Conservation (phyloP, 768 basidiomycete species). For the button mushroom (Agaricus bisporus) region DNA sequence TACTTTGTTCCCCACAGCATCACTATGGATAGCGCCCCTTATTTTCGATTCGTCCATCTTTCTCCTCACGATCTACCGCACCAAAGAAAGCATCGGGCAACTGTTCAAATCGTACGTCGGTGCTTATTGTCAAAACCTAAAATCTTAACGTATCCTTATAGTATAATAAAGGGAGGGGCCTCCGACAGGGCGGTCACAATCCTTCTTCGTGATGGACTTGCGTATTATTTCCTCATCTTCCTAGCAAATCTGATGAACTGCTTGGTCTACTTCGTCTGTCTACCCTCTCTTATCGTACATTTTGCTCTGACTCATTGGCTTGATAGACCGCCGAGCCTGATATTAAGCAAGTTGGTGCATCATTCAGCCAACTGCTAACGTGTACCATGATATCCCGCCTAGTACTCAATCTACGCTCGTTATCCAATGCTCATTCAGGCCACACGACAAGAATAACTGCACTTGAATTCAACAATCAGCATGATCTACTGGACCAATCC, state of each 20-base stretch:
- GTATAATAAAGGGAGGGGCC: not conserved
- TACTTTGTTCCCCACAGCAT: conserved; percentile 10
- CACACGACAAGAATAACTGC: not conserved
- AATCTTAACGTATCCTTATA: not conserved
- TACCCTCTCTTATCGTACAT: not conserved
- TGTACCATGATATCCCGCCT: conserved; percentile 24
- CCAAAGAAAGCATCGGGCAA: conserved; percentile 7
- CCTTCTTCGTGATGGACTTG: conserved; percentile 20
- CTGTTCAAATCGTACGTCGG: not conserved
- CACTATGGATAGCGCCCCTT: conserved; percentile 21
- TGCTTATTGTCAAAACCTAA: not conserved
- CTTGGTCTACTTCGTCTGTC: conserved; percentile 21
- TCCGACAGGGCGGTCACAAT: conserved; percentile 16
- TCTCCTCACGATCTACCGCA: conserved; percentile 16
- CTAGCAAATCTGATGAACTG: conserved; percentile 20
- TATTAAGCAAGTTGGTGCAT: conserved; percentile 24
- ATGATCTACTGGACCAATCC: too few species aligned
- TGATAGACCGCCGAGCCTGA: conserved; percentile 19
- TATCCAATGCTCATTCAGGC: not conserved
- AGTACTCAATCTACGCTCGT: conserved; percentile 23
- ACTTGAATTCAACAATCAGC: too few species aligned
- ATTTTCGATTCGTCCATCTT: conserved; percentile 17
- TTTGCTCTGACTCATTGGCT: not conserved
- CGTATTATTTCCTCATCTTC: conserved; percentile 23
- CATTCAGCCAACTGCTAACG: conserved; percentile 25